These are phyloP conservation scores for Camelina sativa DNA, from an alignment of 345 rosid genomes.

Conservation along the genomic window DNA sequence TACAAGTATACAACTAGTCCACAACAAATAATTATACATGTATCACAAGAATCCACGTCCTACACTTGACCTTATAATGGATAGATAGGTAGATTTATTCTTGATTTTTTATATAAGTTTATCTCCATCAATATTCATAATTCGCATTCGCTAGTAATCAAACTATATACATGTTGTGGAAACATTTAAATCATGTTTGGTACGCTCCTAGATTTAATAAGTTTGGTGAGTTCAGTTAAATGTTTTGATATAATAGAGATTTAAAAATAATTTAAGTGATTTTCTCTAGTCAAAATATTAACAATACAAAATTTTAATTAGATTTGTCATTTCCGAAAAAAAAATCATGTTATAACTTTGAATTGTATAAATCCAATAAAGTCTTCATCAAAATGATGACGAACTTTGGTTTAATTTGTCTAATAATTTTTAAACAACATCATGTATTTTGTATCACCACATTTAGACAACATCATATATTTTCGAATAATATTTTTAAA, in stretches of 20 bases:
- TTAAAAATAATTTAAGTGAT: neutral
- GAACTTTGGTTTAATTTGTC: neutral
- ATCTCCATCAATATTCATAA: neutral
- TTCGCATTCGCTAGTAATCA: neutral
- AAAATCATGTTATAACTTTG: neutral
- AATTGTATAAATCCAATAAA: slow-evolving; percentile 1
- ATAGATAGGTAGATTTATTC: neutral
- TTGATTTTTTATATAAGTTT: neutral
- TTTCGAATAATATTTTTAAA: neutral
- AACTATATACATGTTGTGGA: neutral
- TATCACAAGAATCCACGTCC: neutral
- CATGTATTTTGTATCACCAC: neutral
- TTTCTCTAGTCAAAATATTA: slow-evolving; percentile 4
- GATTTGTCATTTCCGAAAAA: neutral
- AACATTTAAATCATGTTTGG: neutral
- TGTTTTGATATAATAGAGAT: neutral
- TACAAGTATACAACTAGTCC: neutral
- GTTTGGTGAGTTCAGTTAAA: neutral
- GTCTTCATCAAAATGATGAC: slow-evolving; percentile 5
- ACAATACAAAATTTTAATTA: neutral
- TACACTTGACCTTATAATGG: neutral
- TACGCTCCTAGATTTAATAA: neutral
- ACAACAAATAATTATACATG: too few relatives aligned
- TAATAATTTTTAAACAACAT: neutral
- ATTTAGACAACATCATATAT: neutral